A percentile compares a stretch with the other conserved stretches of the same genome.
Conservation (phyloP, 768 basidiomycete species). For the Krasilnikovozyma curviuscula region DNA sequence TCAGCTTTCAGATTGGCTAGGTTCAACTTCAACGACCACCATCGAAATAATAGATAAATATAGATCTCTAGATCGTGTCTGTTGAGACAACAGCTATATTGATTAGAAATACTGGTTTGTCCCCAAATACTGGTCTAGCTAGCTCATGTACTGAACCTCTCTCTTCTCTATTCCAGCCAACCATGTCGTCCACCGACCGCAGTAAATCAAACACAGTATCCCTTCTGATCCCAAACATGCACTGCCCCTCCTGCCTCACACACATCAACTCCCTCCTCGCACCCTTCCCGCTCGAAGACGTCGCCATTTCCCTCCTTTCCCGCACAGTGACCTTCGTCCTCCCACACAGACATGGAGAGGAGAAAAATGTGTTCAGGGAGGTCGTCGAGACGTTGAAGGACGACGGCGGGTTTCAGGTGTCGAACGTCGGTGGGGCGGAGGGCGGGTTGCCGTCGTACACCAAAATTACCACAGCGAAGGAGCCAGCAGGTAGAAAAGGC, state of each 20-base stretch:
- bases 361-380: neutral
- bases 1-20: too few relatives aligned
- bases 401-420: neutral
- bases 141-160: too few relatives aligned
- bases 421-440: neutral
- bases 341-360: neutral
- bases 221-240: too few relatives aligned
- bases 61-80: too few relatives aligned
- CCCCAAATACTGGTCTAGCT: too few relatives aligned
- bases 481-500: neutral
- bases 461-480: neutral
- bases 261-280: conserved; percentile 7
- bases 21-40: too few relatives aligned
- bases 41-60: too few relatives aligned
- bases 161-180: too few relatives aligned
- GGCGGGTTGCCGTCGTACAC: neutral
- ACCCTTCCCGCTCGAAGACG: neutral
- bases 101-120: too few relatives aligned
- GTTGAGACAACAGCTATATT: too few relatives aligned
- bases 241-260: conserved; percentile 9
- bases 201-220: too few relatives aligned
- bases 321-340: conserved; percentile 2
- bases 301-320: conserved; percentile 6
- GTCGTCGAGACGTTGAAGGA: neutral
- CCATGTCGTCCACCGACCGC: too few relatives aligned